These are phyloP conservation scores for Chytriomyces hyalinus DNA, from an alignment of 192 early-diverging fungal species.

Conservation along the genomic window DNA sequence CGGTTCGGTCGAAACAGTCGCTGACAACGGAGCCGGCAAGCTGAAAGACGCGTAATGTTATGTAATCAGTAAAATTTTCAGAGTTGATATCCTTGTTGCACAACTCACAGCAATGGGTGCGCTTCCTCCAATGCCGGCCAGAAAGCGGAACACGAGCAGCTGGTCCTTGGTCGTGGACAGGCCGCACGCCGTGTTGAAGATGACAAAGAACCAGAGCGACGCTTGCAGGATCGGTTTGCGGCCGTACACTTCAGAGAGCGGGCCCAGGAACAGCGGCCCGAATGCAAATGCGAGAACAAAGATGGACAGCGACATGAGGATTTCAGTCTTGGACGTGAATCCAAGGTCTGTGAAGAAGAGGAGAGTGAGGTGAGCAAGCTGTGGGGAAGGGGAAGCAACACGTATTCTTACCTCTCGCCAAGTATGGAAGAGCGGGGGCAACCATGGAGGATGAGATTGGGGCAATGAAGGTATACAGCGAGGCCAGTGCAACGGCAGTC, in stretches of 20 bases:
- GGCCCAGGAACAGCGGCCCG: constrained; percentile 60
- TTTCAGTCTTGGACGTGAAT: constrained; percentile 36
- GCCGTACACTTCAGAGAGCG: constrained; percentile 57
- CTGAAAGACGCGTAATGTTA: neutral
- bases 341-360: constrained; percentile 37
- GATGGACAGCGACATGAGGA: constrained; percentile 53
- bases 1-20: constrained; percentile 55
- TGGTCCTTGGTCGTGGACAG: constrained; percentile 42
- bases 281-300: constrained; percentile 57
- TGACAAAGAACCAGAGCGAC: constrained; percentile 49
- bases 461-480: constrained; percentile 51
- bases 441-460: constrained; percentile 58
- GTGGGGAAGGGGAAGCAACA: neutral
- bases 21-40: constrained; percentile 52
- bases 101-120: constrained; percentile 53
- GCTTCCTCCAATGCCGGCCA: constrained; percentile 55
- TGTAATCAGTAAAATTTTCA: neutral
- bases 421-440: constrained; percentile 48
- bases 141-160: constrained; percentile 51
- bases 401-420: constrained; percentile 21
- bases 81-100: too few relatives aligned
- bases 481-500: constrained; percentile 47
- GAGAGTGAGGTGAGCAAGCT: neutral
- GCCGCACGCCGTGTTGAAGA: constrained; percentile 55
- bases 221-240: constrained; percentile 51